Percentiles rank a stretch among this genome's conserved stretches.
phyloP scores from a whole-genome alignment of 768 basidiomycete genomes.

The Pleurotus djamor region DNA sequence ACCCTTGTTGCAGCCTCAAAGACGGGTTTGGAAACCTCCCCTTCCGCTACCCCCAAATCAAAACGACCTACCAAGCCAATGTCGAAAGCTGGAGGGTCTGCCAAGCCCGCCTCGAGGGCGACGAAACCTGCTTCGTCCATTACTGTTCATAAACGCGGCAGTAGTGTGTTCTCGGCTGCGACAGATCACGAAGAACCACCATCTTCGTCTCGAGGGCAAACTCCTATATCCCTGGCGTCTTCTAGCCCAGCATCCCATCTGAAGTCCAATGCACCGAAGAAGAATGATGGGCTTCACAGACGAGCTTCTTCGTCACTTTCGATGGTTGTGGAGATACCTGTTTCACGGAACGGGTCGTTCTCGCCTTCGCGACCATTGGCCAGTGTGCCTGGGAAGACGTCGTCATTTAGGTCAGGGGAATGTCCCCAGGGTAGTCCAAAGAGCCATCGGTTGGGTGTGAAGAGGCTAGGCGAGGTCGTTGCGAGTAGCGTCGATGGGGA shows the following conservation, averaged over 20 bases:
- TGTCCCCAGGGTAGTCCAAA: background rate
- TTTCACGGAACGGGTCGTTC: background rate
- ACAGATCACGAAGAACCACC: background rate
- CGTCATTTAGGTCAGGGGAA: background rate
- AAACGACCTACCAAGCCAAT: background rate
- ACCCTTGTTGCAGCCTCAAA: background rate
- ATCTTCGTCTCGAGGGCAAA: background rate
- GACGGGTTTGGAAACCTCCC: background rate
- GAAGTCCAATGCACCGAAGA: background rate
- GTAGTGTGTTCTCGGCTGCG: background rate
- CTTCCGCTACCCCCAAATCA: background rate
- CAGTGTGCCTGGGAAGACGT: background rate
- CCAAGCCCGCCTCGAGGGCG: background rate
- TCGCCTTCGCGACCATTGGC: background rate
- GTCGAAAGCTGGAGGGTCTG: background rate
- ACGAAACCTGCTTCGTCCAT: background rate
- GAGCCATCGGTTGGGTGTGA: background rate
- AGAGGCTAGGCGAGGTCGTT: constrained; percentile 1
- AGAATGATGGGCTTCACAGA: background rate
- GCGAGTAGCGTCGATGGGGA: constrained; percentile 6
- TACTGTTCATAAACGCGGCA: background rate
- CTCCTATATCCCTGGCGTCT: background rate
- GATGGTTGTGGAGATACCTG: background rate
- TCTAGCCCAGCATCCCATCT: background rate
- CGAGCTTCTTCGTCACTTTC: background rate